Evolutionary conservation across 176 grass and related monocot species (phyloP), one percentile per base, ranked within the genome.

Genomic region (Alloteropsis semialata): DNA sequence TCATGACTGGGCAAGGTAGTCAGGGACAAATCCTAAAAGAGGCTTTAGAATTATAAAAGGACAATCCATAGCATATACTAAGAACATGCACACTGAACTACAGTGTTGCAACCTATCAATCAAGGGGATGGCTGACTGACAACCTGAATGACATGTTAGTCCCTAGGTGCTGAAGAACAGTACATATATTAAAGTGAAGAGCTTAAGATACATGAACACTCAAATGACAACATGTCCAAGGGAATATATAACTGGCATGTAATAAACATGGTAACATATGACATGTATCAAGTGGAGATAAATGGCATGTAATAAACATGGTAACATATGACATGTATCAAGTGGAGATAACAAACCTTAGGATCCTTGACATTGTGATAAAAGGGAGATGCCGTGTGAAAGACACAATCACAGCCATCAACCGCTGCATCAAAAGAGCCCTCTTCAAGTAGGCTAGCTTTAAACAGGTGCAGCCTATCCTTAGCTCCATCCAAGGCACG

Each of bases 321-420:
- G 14, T n/a, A n/a, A n/a, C 17, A 60, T 36, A 17, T 62, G 1
- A 48, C 29, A 18, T 68, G 56, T 77, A 65, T 27, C 7, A 0
- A 63, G 27, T 13, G 34, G 22, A 27, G 5, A 27, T 38, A 45
- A 73, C 73, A 57, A 48, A 92, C 90, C 87, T 92, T 57, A 38
- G 90, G 87, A 65, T 92, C 82, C 44, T 81, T 86, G 64, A 83
- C 61, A 21, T 77, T 89, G 56, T 89, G 67, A 33, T 86, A 89
- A 42, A 88, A 92, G 24, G 90, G 90, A 70, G 90, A 92, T 9
- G 90, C 90, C 0, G 90, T 92, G 46, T 92, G 90, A 69, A 92
- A 89, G 10, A 92, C 90, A 75, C 75, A 61, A 10, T 92, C 90
- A 29, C 62, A 89, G 24, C 90, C 87, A 5, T 83, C 38, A 36